A percentile compares a stretch with the other conserved stretches of the same genome.
Conservation (phyloP, 495 filamentous ascomycete genomes). For the Aspergillus hancockii region DNA sequence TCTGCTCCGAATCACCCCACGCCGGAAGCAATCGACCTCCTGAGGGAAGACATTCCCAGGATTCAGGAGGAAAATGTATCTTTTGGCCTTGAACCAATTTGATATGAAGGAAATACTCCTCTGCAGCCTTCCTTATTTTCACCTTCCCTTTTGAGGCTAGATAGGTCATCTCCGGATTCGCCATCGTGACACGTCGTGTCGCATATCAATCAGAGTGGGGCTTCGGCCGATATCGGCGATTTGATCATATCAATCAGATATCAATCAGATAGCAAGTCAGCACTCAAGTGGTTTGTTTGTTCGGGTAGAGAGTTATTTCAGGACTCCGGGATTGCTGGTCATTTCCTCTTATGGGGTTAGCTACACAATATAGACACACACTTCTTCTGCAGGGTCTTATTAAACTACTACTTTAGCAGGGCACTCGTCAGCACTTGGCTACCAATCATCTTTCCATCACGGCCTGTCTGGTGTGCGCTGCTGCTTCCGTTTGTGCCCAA, state of each 20-base stretch:
- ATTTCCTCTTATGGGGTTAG: background rate
- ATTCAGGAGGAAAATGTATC: background rate
- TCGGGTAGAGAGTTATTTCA: background rate
- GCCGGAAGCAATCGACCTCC: constrained; percentile 19
- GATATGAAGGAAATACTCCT: background rate
- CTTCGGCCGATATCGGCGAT: constrained; percentile 60
- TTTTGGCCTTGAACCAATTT: background rate
- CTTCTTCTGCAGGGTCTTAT: background rate
- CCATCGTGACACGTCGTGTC: background rate
- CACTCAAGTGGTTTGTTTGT: no score
- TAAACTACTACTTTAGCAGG: background rate
- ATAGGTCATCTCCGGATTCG: background rate
- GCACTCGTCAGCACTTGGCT: background rate
- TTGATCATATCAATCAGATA: constrained; percentile 36
- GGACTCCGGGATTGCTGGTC: background rate
- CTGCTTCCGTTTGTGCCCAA: background rate
- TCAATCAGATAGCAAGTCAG: no score
- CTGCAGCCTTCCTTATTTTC: background rate
- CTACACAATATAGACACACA: background rate
- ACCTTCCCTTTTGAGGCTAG: background rate
- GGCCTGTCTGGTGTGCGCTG: no score
- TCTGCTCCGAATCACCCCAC: constrained; percentile 16
- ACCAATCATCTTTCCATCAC: background rate
- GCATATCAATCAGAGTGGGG: constrained; percentile 24
- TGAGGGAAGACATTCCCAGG: constrained; percentile 31